These are phyloP conservation scores for Chimonanthus praecox DNA, from an alignment of 164 flowering plant species.

Conservation along the genomic window DNA sequence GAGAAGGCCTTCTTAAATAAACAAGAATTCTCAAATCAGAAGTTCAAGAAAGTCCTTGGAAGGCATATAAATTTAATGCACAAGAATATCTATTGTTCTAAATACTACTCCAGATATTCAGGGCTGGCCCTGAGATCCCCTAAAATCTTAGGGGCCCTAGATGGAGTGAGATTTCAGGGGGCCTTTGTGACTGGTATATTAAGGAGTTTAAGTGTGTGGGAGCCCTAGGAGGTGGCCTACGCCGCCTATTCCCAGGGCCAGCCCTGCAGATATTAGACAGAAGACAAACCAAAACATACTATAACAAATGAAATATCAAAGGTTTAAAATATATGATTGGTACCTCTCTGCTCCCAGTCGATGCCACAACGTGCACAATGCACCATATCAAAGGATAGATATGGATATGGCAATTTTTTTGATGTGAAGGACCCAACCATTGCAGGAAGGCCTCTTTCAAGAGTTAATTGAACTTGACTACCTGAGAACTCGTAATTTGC, in stretches of 20 bases:
- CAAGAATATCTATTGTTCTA: too few relatives aligned
- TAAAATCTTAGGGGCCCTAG: too few relatives aligned
- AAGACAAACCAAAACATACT: neutral
- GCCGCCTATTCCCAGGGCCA: too few relatives aligned
- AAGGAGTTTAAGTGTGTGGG: too few relatives aligned
- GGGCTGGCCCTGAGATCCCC: too few relatives aligned
- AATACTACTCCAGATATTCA: neutral
- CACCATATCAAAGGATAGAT: conserved; percentile 95
- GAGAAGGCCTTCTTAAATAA: too few relatives aligned
- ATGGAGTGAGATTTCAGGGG: too few relatives aligned
- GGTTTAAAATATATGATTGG: neutral
- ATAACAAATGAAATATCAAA: neutral
- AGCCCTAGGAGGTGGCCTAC: too few relatives aligned
- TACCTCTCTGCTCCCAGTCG: conserved; percentile 97
- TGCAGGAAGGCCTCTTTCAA: conserved; percentile 99
- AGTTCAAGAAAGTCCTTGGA: too few relatives aligned
- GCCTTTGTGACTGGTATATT: too few relatives aligned
- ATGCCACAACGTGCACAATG: conserved; percentile 86
- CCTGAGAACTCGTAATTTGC: conserved; percentile 91
- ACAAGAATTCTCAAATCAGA: too few relatives aligned
- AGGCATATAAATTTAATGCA: too few relatives aligned
- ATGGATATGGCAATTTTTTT: conserved; percentile 84
- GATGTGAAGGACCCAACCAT: conserved; percentile 79
- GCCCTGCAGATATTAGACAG: neutral
- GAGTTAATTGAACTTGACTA: conserved; percentile 95